Evolutionary conservation across 768 basidiomycete genomes (phyloP).

Genomic region (Lactifluus piperatus): DNA sequence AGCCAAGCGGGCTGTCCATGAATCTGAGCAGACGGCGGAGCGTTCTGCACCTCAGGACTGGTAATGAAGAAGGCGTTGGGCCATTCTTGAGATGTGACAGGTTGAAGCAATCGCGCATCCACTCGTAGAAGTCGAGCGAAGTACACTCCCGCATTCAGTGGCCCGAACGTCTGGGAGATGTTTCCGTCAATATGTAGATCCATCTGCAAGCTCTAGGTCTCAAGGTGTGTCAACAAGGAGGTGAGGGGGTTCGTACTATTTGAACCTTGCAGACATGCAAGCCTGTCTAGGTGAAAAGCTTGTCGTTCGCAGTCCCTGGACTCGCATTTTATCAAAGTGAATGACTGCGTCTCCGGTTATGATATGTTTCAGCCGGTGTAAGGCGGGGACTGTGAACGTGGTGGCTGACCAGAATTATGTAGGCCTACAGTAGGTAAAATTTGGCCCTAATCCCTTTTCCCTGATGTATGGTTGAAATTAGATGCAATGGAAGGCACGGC

Average conservation of each 20-base stretch:
- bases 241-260: neutral
- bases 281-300: neutral
- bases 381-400: neutral
- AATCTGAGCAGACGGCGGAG: neutral
- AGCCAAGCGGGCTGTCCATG: neutral
- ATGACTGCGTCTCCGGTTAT: neutral
- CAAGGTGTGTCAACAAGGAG: neutral
- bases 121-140: neutral
- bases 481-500: neutral
- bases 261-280: neutral
- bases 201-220: neutral
- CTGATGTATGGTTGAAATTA: neutral
- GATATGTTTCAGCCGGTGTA: too few relatives aligned
- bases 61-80: slow-evolving; percentile 3
- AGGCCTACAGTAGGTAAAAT: too few relatives aligned
- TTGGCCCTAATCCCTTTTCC: neutral
- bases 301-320: neutral
- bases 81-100: neutral
- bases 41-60: neutral
- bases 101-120: neutral
- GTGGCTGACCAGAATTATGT: neutral
- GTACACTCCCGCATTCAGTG: neutral
- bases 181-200: slow-evolving; percentile 1
- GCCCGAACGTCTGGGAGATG: slow-evolving; percentile 3
- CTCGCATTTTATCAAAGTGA: neutral